Conservation (phyloP, 306 rosid genomes). For the Casuarina cunninghamiana region DNA sequence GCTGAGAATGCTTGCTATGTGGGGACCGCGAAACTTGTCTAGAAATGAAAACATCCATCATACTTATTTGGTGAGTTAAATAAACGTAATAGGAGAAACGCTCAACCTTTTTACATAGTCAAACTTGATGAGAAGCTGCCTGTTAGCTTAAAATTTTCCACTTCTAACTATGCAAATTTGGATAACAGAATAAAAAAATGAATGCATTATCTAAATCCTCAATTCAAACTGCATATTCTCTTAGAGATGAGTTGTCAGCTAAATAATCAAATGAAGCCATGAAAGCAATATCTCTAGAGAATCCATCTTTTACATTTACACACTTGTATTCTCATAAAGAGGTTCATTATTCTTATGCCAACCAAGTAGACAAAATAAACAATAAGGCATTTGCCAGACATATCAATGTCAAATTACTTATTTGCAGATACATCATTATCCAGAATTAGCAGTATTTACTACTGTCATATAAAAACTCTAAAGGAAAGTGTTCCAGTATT, state of each 20-base stretch:
- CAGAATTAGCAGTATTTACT: neutral
- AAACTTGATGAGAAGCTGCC: constrained; percentile 45
- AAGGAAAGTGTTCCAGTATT: neutral
- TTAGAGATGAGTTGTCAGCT: neutral
- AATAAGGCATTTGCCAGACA: neutral
- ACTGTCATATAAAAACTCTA: neutral
- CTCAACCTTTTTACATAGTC: constrained; percentile 59
- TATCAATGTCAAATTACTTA: neutral
- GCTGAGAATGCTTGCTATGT: constrained; percentile 99
- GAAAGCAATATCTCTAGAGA: neutral
- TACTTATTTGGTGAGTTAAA: constrained; percentile 83
- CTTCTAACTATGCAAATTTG: constrained; percentile 36
- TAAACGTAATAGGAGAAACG: constrained; percentile 46
- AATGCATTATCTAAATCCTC: constrained; percentile 12
- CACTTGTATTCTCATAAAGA: neutral
- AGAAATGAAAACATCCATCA: constrained; percentile 89
- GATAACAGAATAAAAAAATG: constrained; percentile 5
- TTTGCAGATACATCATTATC: neutral
- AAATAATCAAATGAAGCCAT: neutral
- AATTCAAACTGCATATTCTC: constrained; percentile 25
- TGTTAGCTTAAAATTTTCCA: constrained; percentile 31
- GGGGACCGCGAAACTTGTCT: constrained; percentile 99
- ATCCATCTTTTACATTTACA: neutral
- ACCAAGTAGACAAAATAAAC: neutral
- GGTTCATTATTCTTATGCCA: neutral